Evolutionary conservation across 1,284 basidiomycete species (phyloP).

Genomic region (Leccinum ponderosum): DNA sequence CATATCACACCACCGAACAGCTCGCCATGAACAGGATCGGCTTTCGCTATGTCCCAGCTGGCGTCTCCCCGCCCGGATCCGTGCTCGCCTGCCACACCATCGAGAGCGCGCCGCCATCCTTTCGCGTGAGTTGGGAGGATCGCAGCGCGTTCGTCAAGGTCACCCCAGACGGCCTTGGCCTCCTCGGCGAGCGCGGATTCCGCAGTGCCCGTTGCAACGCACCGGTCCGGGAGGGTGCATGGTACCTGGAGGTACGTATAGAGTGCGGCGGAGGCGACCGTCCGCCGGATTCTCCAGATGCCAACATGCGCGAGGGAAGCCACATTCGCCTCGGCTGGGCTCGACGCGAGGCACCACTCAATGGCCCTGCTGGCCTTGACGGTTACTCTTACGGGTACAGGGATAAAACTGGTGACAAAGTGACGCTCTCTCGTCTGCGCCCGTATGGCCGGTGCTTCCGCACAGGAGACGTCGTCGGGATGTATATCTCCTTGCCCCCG

Average conservation of each 20-base stretch:
- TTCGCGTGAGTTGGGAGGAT: slow-evolving; percentile 86
- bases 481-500: slow-evolving; percentile 88
- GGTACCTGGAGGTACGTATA: slow-evolving; percentile 93
- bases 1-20: slow-evolving; percentile 65
- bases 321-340: slow-evolving; percentile 93
- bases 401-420: slow-evolving; percentile 91
- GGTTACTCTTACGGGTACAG: slow-evolving; percentile 92
- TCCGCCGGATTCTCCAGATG: slow-evolving; percentile 39
- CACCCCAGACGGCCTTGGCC: slow-evolving; percentile 76
- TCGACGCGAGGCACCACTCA: slow-evolving; percentile 87
- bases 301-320: slow-evolving; percentile 60
- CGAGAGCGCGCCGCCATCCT: slow-evolving; percentile 67
- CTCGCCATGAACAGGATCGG: slow-evolving; percentile 73
- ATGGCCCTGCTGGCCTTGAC: slow-evolving; percentile 91
- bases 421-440: slow-evolving; percentile 79
- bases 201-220: slow-evolving; percentile 89
- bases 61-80: slow-evolving; percentile 63
- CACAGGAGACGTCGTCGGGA: slow-evolving; percentile 89
- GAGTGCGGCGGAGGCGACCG: slow-evolving; percentile 74
- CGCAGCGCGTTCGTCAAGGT: slow-evolving; percentile 79
- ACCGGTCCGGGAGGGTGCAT: slow-evolving; percentile 86
- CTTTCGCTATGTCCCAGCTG: slow-evolving; percentile 82
- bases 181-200: slow-evolving; percentile 88
- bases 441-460: slow-evolving; percentile 77
- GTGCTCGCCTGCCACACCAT: slow-evolving; percentile 72